phyloP scores from a whole-genome alignment of 306 rosid species.

The Ormosia semicastrata region DNA sequence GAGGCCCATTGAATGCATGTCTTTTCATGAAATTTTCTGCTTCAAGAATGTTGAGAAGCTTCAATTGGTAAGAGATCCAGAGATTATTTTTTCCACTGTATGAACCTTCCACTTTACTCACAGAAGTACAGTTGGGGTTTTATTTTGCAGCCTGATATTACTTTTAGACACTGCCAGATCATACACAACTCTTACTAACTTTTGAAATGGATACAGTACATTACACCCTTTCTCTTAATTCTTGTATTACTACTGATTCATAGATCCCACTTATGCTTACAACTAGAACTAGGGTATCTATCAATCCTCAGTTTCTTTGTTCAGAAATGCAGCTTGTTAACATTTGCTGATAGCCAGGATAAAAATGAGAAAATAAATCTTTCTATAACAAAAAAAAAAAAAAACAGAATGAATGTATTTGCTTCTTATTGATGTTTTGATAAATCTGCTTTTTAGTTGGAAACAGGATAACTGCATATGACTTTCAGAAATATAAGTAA shows the following conservation, averaged over 20 bases:
- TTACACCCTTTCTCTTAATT: neutral
- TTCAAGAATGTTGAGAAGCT: slow-evolving; percentile 83
- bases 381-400: neutral
- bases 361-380: slow-evolving; percentile 14
- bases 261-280: slow-evolving; percentile 15
- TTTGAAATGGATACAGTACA: neutral
- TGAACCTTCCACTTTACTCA: slow-evolving; percentile 7
- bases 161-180: neutral
- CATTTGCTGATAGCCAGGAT: neutral
- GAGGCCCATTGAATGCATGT: slow-evolving; percentile 69
- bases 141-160: slow-evolving; percentile 10
- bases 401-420: neutral
- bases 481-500: neutral
- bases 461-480: neutral
- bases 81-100: slow-evolving; percentile 17
- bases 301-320: neutral
- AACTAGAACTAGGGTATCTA: neutral
- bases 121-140: neutral
- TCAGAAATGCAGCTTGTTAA: neutral
- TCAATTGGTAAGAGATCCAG: slow-evolving; percentile 64
- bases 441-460: neutral
- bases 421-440: neutral
- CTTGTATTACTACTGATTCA: neutral
- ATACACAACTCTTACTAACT: neutral
- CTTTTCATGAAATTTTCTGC: slow-evolving; percentile 76